Evolutionary conservation across 2,329 filamentous ascomycete genomes (phyloP).

Genomic region (Alternaria sp.): DNA sequence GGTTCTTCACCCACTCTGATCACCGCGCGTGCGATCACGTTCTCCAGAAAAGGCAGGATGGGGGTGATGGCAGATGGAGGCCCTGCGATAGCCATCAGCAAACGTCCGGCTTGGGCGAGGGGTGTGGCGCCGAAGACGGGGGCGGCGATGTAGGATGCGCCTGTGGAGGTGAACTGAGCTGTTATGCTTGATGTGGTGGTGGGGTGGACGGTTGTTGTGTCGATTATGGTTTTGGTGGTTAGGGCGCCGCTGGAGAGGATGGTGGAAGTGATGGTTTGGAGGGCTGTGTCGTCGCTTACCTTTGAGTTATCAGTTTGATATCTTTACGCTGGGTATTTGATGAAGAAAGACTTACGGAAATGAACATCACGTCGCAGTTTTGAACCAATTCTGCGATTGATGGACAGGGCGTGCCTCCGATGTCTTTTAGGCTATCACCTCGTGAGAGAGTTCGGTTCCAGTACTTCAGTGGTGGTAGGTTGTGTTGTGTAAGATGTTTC

Average conservation of each 20-base stretch:
- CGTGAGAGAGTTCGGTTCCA: conserved; percentile 58
- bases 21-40: conserved; percentile 50
- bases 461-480: conserved; percentile 45
- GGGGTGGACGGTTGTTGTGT: conserved; percentile 61
- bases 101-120: conserved; percentile 54
- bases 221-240: conserved; percentile 54
- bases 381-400: conserved; percentile 25
- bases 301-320: background rate
- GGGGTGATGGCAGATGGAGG: conserved; percentile 43
- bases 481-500: conserved; percentile 42
- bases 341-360: conserved; percentile 39
- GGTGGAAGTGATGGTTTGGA: conserved; percentile 42
- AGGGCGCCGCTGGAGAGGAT: conserved; percentile 27
- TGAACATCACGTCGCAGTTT: conserved; percentile 35
- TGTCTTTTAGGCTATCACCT: conserved; percentile 44
- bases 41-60: conserved; percentile 51
- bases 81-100: conserved; percentile 58
- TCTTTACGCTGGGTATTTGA: too few relatives aligned
- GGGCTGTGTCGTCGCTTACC: conserved; percentile 53
- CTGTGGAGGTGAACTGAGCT: conserved; percentile 29
- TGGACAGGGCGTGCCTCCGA: conserved; percentile 25
- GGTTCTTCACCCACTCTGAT: conserved; percentile 55
- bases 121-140: conserved; percentile 62
- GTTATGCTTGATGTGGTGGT: conserved; percentile 47
- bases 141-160: conserved; percentile 51